Conservation (phyloP, 208 protist genomes). For the Leishmania arabica region DNA sequence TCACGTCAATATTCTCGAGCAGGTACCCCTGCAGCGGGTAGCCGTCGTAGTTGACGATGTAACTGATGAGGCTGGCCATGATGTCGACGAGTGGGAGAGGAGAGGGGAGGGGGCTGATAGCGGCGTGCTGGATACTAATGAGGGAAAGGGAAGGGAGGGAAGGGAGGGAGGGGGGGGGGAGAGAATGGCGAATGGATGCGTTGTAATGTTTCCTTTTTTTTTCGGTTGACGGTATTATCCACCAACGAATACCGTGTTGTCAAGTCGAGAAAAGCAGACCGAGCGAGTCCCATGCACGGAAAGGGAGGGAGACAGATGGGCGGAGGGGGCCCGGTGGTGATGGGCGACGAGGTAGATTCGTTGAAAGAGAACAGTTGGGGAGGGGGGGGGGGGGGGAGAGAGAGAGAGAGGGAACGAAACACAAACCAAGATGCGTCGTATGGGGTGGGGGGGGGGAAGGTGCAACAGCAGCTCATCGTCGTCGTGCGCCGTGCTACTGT, state of each 20-base stretch:
- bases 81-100: neutral
- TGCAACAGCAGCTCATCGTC: neutral
- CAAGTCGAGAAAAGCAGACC: neutral
- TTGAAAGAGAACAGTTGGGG: neutral
- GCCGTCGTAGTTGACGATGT: conserved; percentile 43
- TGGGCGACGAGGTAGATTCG: neutral
- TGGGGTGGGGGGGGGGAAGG: too few relatives aligned
- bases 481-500: neutral
- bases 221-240: neutral
- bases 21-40: conserved; percentile 44
- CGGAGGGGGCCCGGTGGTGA: neutral
- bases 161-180: too few relatives aligned
- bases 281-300: neutral
- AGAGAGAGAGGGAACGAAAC: neutral
- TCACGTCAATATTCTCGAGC: conserved; percentile 43
- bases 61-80: conserved; percentile 28
- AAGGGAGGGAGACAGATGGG: neutral
- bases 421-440: neutral
- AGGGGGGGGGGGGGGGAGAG: neutral
- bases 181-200: neutral
- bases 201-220: neutral
- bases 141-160: neutral
- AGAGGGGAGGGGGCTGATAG: neutral
- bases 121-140: neutral
- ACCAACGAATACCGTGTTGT: neutral